Percentiles rank a stretch among this genome's conserved stretches.
These are phyloP conservation scores for Stylonectria norvegica DNA, from an alignment of 2,329 filamentous ascomycete genomes.

Conservation along the genomic window DNA sequence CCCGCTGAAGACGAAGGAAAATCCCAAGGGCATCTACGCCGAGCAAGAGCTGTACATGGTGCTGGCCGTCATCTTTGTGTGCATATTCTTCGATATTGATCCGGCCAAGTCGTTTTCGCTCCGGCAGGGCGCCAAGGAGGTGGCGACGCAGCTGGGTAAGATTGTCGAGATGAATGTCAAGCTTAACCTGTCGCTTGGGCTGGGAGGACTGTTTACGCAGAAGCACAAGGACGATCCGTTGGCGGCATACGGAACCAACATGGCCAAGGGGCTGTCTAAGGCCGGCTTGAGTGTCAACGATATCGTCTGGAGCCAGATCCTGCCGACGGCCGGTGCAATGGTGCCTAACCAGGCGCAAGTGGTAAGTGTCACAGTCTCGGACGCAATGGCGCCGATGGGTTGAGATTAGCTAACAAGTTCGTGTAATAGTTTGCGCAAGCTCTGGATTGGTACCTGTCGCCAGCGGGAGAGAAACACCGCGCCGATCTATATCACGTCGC, in stretches of 20 bases:
- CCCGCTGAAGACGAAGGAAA: constrained; percentile 60
- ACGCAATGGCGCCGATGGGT: no score
- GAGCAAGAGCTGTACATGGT: constrained; percentile 59
- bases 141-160: constrained; percentile 57
- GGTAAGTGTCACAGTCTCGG: no score
- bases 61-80: constrained; percentile 62
- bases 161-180: constrained; percentile 65
- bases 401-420: constrained; percentile 23
- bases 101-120: constrained; percentile 64
- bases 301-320: constrained; percentile 66
- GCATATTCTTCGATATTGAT: constrained; percentile 65
- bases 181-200: constrained; percentile 41
- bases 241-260: constrained; percentile 59
- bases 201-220: constrained; percentile 49
- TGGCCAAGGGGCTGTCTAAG: constrained; percentile 64
- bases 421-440: constrained; percentile 61
- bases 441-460: constrained; percentile 67
- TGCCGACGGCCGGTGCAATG: constrained; percentile 64
- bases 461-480: constrained; percentile 52
- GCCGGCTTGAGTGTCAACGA: constrained; percentile 60
- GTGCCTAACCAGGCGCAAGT: constrained; percentile 69
- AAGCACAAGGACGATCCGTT: constrained; percentile 52
- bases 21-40: constrained; percentile 56
- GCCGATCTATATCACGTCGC: constrained; percentile 60
- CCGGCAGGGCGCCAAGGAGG: constrained; percentile 53